phyloP scores from a whole-genome alignment of 164 flowering plant genomes.

The Dillenia turbinata region DNA sequence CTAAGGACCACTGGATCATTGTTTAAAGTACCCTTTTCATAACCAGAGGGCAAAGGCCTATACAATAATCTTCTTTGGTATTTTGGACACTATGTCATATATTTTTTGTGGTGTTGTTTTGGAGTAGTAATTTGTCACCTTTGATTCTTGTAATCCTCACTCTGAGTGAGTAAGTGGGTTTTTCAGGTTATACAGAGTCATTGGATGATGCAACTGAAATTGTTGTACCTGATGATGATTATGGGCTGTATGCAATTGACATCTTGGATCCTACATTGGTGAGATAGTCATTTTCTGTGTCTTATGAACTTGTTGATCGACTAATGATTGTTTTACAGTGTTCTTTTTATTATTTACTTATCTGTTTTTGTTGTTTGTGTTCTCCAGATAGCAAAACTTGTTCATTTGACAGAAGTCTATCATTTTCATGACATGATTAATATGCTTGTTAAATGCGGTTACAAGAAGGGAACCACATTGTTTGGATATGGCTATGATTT shows the following conservation, averaged over 20 bases:
- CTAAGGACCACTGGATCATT: too few species aligned
- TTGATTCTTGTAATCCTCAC: too few species aligned
- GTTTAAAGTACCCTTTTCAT: too few species aligned
- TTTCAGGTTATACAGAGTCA: constrained; percentile 74
- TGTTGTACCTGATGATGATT: constrained; percentile 77
- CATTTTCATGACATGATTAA: constrained; percentile 90
- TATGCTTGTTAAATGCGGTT: constrained; percentile 80
- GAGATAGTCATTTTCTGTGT: constrained; percentile 12
- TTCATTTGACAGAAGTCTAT: constrained; percentile 61
- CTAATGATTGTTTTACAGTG: too few species aligned
- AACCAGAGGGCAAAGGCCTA: too few species aligned
- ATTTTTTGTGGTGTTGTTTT: too few species aligned
- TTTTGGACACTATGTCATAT: too few species aligned
- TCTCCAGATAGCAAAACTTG: constrained; percentile 43
- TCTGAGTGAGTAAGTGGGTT: background rate
- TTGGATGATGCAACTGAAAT: constrained; percentile 53
- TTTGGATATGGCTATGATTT: constrained; percentile 96
- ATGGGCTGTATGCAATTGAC: constrained; percentile 92
- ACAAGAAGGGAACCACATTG: constrained; percentile 79
- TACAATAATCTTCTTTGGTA: too few species aligned
- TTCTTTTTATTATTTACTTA: background rate
- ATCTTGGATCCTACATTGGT: constrained; percentile 82
- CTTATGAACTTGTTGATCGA: background rate
- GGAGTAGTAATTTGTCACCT: too few species aligned
- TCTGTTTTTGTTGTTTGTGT: constrained; percentile 11